Percentiles rank a stretch among this genome's conserved stretches.
Conservation (phyloP, 768 basidiomycete species). For the Leccinum fibrillosum region DNA sequence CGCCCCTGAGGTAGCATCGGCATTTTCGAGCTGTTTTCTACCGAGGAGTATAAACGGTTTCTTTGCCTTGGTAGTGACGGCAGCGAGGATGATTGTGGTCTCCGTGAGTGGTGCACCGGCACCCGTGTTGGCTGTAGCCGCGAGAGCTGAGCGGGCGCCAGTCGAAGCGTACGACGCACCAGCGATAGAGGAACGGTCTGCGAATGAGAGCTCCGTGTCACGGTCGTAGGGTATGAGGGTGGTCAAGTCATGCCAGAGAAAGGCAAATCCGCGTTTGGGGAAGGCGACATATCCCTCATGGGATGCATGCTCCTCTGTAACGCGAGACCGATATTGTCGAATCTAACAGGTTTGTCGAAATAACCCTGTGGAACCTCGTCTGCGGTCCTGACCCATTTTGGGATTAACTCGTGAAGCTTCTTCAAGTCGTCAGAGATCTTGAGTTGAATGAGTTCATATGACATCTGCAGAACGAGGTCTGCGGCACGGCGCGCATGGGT, state of each 20-base stretch:
- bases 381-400: too few species aligned
- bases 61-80: conserved; percentile 84
- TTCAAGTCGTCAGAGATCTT: too few species aligned
- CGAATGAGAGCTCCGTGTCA: conserved; percentile 59
- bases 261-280: conserved; percentile 53
- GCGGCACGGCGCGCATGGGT: too few species aligned
- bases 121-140: conserved; percentile 30
- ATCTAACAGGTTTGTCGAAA: too few species aligned
- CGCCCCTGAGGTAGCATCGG: conserved; percentile 27
- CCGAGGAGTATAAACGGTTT: conserved; percentile 76
- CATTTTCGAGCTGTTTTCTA: conserved; percentile 60
- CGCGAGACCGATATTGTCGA: too few species aligned
- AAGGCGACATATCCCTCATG: conserved; percentile 5
- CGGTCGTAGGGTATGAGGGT: conserved; percentile 77
- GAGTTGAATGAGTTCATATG: too few species aligned
- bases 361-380: too few species aligned
- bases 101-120: conserved; percentile 56
- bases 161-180: conserved; percentile 42
- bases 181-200: conserved; percentile 60
- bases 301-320: neutral
- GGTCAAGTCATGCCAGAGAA: conserved; percentile 89
- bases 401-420: too few species aligned
- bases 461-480: too few species aligned
- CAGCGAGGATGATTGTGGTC: conserved; percentile 70
- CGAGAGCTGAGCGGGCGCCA: conserved; percentile 24